phyloP scores from a whole-genome alignment of 2,329 filamentous ascomycete genomes.

The Akanthomyces dipterigenus region DNA sequence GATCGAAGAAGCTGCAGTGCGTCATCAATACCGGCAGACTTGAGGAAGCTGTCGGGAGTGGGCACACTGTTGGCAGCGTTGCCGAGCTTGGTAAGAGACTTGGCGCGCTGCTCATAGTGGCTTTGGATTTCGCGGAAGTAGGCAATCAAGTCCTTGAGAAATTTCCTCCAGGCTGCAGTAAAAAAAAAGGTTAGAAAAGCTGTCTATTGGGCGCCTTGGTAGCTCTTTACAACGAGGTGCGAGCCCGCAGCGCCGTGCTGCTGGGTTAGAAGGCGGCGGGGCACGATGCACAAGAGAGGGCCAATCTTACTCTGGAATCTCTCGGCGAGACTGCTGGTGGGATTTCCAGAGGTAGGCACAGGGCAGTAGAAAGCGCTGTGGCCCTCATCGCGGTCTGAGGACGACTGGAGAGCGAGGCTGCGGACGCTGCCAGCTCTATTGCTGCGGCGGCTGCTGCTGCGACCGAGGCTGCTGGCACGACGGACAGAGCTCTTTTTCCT shows the following conservation, averaged over 20 bases:
- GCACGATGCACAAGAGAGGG: background rate
- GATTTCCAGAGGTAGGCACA: slow-evolving; percentile 78
- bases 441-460: slow-evolving; percentile 74
- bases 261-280: background rate
- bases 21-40: slow-evolving; percentile 79
- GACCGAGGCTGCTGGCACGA: slow-evolving; percentile 65
- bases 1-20: slow-evolving; percentile 72
- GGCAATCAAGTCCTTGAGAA: slow-evolving; percentile 86
- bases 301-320: slow-evolving; percentile 72
- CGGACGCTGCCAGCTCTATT: slow-evolving; percentile 80
- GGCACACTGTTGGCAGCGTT: slow-evolving; percentile 77
- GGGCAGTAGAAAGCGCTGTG: slow-evolving; percentile 87
- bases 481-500: slow-evolving; percentile 83
- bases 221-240: background rate
- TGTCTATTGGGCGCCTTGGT: background rate
- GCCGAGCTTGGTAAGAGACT: slow-evolving; percentile 73
- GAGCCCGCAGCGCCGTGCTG: background rate
- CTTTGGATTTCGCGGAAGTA: slow-evolving; percentile 91
- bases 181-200: slow-evolving; percentile 9
- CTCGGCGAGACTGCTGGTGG: slow-evolving; percentile 79
- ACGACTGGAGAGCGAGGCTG: slow-evolving; percentile 68
- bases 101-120: slow-evolving; percentile 80
- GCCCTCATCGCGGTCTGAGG: slow-evolving; percentile 58
- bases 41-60: slow-evolving; percentile 68
- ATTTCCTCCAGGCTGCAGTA: slow-evolving; percentile 76